Conservation (phyloP, 1,284 basidiomycete species). For the Rhodotorula sp. region DNA sequence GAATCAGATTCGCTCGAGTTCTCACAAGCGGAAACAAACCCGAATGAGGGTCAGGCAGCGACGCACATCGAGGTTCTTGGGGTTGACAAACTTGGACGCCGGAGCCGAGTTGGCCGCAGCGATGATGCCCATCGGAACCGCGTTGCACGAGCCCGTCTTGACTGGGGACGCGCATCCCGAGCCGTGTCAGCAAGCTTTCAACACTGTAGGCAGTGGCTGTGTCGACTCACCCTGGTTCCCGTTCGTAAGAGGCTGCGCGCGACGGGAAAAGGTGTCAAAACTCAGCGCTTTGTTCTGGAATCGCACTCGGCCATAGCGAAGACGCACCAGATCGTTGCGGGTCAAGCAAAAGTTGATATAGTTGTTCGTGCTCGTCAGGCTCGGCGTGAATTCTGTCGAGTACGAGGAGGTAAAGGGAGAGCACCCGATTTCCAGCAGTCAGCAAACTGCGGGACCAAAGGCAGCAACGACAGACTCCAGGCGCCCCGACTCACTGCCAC, state of each 20-base stretch:
- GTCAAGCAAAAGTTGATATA: constrained; percentile 67
- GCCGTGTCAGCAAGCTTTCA: too few species aligned
- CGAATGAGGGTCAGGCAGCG: too few species aligned
- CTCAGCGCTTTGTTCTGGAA: neutral
- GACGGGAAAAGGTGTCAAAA: neutral
- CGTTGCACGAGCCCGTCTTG: constrained; percentile 62
- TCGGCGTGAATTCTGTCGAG: constrained; percentile 56
- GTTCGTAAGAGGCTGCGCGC: constrained; percentile 47
- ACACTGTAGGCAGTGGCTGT: too few species aligned
- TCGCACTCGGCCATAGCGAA: neutral
- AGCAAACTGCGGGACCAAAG: too few species aligned
- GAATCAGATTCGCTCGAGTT: neutral
- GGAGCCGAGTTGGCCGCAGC: constrained; percentile 48
- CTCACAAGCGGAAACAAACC: neutral
- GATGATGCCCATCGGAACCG: constrained; percentile 56
- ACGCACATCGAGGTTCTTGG: constrained; percentile 55
- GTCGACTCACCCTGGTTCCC: constrained; percentile 46
- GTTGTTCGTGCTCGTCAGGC: constrained; percentile 65
- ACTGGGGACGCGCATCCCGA: constrained; percentile 47
- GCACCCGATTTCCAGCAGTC: neutral
- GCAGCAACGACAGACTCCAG: neutral
- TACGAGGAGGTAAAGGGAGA: constrained; percentile 25
- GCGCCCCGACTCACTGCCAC: neutral
- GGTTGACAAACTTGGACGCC: constrained; percentile 60
- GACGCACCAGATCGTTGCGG: constrained; percentile 51